Evolutionary conservation across 1,284 basidiomycete genomes (phyloP), one percentile per base, ranked within the genome.

Genomic region (Puccinia hordei): DNA sequence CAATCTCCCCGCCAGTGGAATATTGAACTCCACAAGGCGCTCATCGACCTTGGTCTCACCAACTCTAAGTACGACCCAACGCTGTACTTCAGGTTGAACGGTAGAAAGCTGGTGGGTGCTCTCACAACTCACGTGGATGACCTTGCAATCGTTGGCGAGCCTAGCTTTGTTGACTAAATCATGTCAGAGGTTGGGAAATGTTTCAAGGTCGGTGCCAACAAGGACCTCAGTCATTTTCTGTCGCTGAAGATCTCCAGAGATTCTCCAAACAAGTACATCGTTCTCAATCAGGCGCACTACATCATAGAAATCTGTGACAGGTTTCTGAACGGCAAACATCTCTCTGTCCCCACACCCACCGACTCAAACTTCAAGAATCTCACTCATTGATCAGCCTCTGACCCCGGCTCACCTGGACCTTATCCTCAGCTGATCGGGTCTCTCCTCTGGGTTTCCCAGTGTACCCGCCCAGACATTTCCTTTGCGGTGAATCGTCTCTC

Each of bases 271-370:
- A 6, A 59, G 5, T 22, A 66, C 22, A 33, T 66, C 8, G 10
- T 35, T 30, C 38, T 66, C 9, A 35, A 33, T 66, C 63, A 66
- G 22, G 22, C 27, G 5, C 63, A 66, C 63, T 66, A 66, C 38
- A 66, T 66, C 33, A 6, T 8, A 6, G 22, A 66, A 19, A 9
- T 66, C 19, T 41, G 8, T 35, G 63, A 9, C 30, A n/a, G 63
- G 22, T 66, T 66, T 66, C 63, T 66, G 5, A 22, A 33, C 30
- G 24, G 24, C 33, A 41, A 35, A 8, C 63, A 9, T 24, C 10
- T 24, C 4, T 24, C 63, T n/a, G 63, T 66, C 6, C 10, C 63
- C 5, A 66, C 63, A 8, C 63, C 38, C 4, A 66, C 38, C 8
- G 27, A 33, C 38, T 35, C 38, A 9, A 66, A 6, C 17, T 57